Conservation (phyloP, 73 alveolate species). For the Chromera velia region DNA sequence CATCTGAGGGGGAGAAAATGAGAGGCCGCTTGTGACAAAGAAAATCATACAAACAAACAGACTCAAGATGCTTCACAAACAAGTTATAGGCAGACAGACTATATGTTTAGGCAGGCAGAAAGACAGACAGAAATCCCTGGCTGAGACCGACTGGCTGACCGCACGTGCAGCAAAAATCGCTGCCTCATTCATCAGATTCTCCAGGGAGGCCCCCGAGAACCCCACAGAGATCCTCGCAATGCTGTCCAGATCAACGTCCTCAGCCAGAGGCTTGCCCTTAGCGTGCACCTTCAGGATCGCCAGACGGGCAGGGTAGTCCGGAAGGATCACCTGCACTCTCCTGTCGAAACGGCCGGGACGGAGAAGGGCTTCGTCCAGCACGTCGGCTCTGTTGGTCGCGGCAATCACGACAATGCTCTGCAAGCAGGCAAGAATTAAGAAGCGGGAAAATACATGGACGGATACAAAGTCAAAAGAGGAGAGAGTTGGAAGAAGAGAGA, state of each 20-base stretch:
- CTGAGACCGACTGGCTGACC: too few species aligned
- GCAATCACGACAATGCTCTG: constrained; percentile 72
- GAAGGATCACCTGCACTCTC: constrained; percentile 46
- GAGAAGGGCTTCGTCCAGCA: constrained; percentile 54
- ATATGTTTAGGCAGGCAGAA: too few species aligned
- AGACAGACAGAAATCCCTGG: too few species aligned
- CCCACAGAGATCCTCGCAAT: constrained; percentile 80
- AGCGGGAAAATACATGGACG: background rate
- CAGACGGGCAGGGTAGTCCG: constrained; percentile 19
- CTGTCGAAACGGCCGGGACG: constrained; percentile 67
- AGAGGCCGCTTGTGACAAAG: too few species aligned
- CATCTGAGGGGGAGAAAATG: too few species aligned
- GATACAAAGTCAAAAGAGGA: background rate
- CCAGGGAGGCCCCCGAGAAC: constrained; percentile 94
- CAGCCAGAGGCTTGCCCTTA: constrained; percentile 57
- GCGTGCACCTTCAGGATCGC: background rate
- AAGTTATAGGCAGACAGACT: too few species aligned
- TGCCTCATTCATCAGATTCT: constrained; percentile 90
- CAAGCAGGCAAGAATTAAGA: constrained; percentile 4
- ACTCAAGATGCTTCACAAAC: too few species aligned
- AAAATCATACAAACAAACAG: too few species aligned
- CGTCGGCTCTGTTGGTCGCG: constrained; percentile 76
- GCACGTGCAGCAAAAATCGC: constrained; percentile 89
- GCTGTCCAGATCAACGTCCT: constrained; percentile 79
- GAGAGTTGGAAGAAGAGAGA: background rate